These are phyloP conservation scores for Purpureocillium takamizusanense DNA, from an alignment of 2,329 filamentous ascomycete genomes.

Conservation along the genomic window DNA sequence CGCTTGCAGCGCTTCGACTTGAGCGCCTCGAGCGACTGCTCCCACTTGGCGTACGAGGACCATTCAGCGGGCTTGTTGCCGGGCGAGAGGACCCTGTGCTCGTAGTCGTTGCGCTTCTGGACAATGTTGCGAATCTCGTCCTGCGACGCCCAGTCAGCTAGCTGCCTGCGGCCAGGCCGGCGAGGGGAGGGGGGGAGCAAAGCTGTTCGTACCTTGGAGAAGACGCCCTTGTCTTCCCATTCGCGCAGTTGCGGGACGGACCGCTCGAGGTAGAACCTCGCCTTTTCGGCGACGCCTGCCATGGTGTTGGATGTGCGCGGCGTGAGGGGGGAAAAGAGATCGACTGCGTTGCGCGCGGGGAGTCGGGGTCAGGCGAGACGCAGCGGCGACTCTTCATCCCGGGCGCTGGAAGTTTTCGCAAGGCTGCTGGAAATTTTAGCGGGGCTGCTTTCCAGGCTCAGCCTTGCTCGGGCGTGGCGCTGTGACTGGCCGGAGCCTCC, in stretches of 20 bases:
- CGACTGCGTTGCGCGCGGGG: neutral
- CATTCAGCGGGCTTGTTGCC: conserved; percentile 72
- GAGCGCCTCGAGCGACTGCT: conserved; percentile 61
- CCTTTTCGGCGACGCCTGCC: conserved; percentile 84
- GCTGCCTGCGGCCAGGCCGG: neutral
- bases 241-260: conserved; percentile 87
- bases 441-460: conserved; percentile 6
- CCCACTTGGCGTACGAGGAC: conserved; percentile 71
- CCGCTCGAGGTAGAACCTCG: conserved; percentile 88
- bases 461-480: neutral
- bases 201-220: conserved; percentile 53
- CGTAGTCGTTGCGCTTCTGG: conserved; percentile 83
- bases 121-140: conserved; percentile 87
- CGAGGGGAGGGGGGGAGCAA: conserved; percentile 2
- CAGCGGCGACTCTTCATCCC: too few species aligned
- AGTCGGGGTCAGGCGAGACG: neutral
- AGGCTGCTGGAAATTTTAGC: conserved; percentile 15
- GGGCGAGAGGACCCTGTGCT: conserved; percentile 80
- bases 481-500: neutral
- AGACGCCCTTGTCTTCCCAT: conserved; percentile 86
- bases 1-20: conserved; percentile 76
- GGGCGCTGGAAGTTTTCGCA: conserved; percentile 12
- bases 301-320: conserved; percentile 40
- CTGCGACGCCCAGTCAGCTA: conserved; percentile 29
- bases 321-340: too few species aligned